These are phyloP conservation scores for Candida oleophila DNA, from an alignment of 805 yeast genomes.

Conservation along the genomic window DNA sequence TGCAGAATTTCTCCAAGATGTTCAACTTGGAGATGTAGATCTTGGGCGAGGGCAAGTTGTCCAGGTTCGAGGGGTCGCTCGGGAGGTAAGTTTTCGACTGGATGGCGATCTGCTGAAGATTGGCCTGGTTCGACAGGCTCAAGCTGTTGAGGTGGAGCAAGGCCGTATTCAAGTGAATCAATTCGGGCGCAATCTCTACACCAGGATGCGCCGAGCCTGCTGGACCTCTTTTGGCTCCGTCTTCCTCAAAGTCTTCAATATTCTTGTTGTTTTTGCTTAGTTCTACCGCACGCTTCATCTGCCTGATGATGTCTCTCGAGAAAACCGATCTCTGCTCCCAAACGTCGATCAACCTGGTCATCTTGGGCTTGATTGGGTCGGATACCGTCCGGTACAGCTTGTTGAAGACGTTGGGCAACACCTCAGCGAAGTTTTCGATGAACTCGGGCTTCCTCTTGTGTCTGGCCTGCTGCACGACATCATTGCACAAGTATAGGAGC, in stretches of 20 bases:
- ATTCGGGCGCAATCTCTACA: conserved; percentile 25
- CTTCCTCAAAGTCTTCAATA: conserved; percentile 1
- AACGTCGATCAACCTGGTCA: conserved; percentile 51
- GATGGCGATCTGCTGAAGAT: conserved; percentile 36
- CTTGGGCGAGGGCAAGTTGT: conserved; percentile 37
- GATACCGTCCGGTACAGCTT: conserved; percentile 30
- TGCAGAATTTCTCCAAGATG: conserved; percentile 36
- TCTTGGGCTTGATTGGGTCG: conserved; percentile 42
- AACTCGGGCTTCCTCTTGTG: conserved; percentile 61
- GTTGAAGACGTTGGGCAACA: conserved; percentile 43
- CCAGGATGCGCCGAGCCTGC: too few relatives aligned
- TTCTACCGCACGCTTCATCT: conserved; percentile 25
- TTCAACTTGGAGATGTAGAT: conserved; percentile 39
- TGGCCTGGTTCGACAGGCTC: conserved; percentile 27
- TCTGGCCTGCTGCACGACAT: conserved; percentile 75
- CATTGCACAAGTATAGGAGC: conserved; percentile 72
- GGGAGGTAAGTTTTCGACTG: conserved; percentile 39
- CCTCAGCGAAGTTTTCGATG: conserved; percentile 53
- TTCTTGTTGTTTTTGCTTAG: conserved; percentile 15
- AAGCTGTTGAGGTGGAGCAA: conserved; percentile 27
- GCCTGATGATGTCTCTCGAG: conserved; percentile 21
- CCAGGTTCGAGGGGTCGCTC: conserved; percentile 30
- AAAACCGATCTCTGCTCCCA: conserved; percentile 59
- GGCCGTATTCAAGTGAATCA: conserved; percentile 30
- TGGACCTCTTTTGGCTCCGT: not conserved